A percentile compares a stretch with the other conserved stretches of the same genome.
These are phyloP conservation scores for Colletotrichum gigasporum DNA, from an alignment of 2,329 filamentous ascomycete species.

Conservation along the genomic window DNA sequence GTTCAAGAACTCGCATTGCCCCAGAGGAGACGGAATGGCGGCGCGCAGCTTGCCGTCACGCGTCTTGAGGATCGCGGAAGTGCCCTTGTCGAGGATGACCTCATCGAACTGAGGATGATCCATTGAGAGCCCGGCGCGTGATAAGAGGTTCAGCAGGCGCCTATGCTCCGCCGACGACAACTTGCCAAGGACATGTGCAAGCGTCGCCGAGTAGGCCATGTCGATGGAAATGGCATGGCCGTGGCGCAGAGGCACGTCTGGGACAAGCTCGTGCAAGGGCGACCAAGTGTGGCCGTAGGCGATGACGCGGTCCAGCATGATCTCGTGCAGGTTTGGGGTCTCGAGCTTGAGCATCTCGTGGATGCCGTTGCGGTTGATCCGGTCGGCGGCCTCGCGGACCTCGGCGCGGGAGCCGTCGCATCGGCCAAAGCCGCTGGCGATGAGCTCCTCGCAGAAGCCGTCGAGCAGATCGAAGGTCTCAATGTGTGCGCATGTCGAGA, in stretches of 20 bases:
- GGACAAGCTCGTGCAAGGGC: slow-evolving; percentile 75
- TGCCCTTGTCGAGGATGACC: slow-evolving; percentile 71
- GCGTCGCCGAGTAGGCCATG: slow-evolving; percentile 78
- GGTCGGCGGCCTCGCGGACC: slow-evolving; percentile 68
- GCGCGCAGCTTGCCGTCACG: slow-evolving; percentile 74
- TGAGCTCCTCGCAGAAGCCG: slow-evolving; percentile 74
- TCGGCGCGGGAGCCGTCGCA: slow-evolving; percentile 63
- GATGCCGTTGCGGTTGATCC: slow-evolving; percentile 75
- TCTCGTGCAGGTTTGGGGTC: slow-evolving; percentile 78
- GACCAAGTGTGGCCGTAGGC: slow-evolving; percentile 82
- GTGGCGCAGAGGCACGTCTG: slow-evolving; percentile 74
- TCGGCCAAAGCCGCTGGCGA: slow-evolving; percentile 71
- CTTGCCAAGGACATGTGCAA: slow-evolving; percentile 70
- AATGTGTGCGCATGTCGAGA: slow-evolving; percentile 74
- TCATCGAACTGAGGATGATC: slow-evolving; percentile 76
- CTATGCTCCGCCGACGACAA: slow-evolving; percentile 68
- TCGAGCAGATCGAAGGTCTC: slow-evolving; percentile 74
- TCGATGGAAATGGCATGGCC: slow-evolving; percentile 80
- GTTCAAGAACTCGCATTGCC: slow-evolving; percentile 74
- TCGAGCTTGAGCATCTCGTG: slow-evolving; percentile 79
- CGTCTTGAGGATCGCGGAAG: slow-evolving; percentile 75
- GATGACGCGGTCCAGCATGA: slow-evolving; percentile 76
- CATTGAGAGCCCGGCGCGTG: slow-evolving; percentile 75
- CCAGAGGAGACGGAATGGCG: slow-evolving; percentile 74
- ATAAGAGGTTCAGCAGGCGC: slow-evolving; percentile 73